These are phyloP conservation scores for Rhododendron griersonianum DNA, from an alignment of 148 eudicot genomes.

Conservation along the genomic window DNA sequence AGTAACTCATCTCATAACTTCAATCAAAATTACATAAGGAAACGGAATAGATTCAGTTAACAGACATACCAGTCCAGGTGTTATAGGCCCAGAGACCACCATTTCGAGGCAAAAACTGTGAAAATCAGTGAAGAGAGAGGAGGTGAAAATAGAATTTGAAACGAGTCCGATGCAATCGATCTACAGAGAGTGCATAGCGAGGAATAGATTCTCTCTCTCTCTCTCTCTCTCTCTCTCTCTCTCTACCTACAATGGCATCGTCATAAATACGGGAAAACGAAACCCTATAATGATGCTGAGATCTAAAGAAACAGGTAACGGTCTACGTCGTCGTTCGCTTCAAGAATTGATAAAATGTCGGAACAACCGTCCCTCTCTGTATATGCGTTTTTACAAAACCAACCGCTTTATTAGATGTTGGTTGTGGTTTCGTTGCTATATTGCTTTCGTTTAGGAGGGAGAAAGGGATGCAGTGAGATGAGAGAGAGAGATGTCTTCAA, in stretches of 20 bases:
- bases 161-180: background rate
- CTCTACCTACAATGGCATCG: conserved; percentile 7
- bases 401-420: conserved; percentile 1
- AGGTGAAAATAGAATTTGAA: background rate
- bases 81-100: conserved; percentile 46
- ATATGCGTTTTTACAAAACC: background rate
- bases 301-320: conserved; percentile 20
- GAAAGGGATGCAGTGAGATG: background rate
- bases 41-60: background rate
- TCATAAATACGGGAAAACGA: conserved; percentile 22
- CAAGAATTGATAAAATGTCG: conserved; percentile 27
- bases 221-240: background rate
- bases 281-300: conserved; percentile 6
- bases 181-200: background rate
- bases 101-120: conserved; percentile 16
- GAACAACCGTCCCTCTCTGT: conserved; percentile 25
- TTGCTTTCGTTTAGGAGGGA: conserved; percentile 1
- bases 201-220: background rate
- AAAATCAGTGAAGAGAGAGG: conserved; percentile 5
- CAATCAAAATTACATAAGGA: background rate
- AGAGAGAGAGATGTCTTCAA: background rate
- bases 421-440: conserved; percentile 18
- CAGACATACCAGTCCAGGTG: conserved; percentile 50
- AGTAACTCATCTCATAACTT: background rate
- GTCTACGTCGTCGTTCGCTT: conserved; percentile 35